phyloP scores from a whole-genome alignment of 2,329 filamentous ascomycete species.

The Claviceps paspali region DNA sequence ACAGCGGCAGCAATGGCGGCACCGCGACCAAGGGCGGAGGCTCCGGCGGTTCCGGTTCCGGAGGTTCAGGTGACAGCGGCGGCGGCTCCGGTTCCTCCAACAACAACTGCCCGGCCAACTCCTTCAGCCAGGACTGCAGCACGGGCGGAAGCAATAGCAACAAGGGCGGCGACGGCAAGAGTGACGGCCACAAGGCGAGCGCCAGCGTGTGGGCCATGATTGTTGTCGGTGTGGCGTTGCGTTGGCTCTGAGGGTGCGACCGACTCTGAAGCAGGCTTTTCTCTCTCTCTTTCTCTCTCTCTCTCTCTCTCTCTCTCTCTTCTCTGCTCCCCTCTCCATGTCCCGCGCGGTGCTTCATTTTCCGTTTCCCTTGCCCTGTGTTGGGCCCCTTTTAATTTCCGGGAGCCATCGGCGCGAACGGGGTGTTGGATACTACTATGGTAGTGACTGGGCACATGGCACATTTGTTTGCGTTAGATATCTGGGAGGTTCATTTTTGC shows the following conservation, averaged over 20 bases:
- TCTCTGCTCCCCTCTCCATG: too few species aligned
- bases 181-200: conserved; percentile 16
- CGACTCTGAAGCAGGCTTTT: too few species aligned
- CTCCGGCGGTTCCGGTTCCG: conserved; percentile 11
- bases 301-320: too few species aligned
- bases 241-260: conserved; percentile 22
- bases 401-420: too few species aligned
- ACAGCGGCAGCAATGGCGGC: conserved; percentile 4
- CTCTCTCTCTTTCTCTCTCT: too few species aligned
- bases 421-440: too few species aligned
- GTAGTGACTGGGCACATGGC: too few species aligned
- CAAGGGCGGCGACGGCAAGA: conserved; percentile 16
- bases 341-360: too few species aligned
- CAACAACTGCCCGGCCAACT: conserved; percentile 19
- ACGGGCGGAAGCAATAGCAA: conserved; percentile 7
- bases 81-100: conserved; percentile 10
- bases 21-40: conserved; percentile 10
- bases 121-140: conserved; percentile 27
- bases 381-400: too few species aligned
- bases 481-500: too few species aligned
- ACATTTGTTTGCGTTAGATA: too few species aligned
- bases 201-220: conserved; percentile 23
- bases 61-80: conserved; percentile 7
- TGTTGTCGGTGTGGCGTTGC: conserved; percentile 20
- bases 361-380: too few species aligned